These are phyloP conservation scores for Cyberlindnera subsufficiens DNA, from an alignment of 805 yeast species.

Conservation along the genomic window DNA sequence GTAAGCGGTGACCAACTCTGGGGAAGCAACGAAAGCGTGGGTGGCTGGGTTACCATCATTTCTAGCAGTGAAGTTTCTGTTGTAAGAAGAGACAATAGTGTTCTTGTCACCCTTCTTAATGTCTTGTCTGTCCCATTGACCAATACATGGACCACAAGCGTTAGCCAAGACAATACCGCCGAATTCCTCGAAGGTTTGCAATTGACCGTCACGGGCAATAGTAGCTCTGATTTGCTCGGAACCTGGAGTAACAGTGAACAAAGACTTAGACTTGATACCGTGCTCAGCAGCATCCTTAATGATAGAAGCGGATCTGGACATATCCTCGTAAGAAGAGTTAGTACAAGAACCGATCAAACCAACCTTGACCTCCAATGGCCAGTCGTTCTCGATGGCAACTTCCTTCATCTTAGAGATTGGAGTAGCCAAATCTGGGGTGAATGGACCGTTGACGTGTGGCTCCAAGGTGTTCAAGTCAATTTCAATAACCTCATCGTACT, in stretches of 20 bases:
- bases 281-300: conserved; percentile 85
- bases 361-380: conserved; percentile 92
- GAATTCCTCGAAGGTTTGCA: conserved; percentile 79
- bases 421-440: conserved; percentile 96
- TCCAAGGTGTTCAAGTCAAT: conserved; percentile 84
- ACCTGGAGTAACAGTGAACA: conserved; percentile 95
- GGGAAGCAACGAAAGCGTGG: conserved; percentile 95
- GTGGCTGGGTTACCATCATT: conserved; percentile 98
- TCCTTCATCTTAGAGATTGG: conserved; percentile 85
- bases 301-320: conserved; percentile 94
- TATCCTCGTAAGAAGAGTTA: conserved; percentile 96
- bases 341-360: conserved; percentile 99
- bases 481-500: conserved; percentile 90
- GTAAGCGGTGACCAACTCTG: conserved; percentile 92
- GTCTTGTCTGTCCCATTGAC: conserved; percentile 97
- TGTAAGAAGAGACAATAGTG: conserved; percentile 95
- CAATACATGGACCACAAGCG: conserved; percentile 99
- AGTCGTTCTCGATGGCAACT: conserved; percentile 75
- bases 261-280: conserved; percentile 88
- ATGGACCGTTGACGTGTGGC: conserved; percentile 97
- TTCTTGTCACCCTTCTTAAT: conserved; percentile 91
- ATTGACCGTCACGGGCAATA: conserved; percentile 92
- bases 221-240: conserved; percentile 98
- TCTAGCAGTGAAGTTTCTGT: conserved; percentile 97
- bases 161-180: conserved; percentile 95